Base-by-base conservation (phyloP, 1,284 basidiomycete species). In the Cutaneotrichosporon spelunceum region DNA sequence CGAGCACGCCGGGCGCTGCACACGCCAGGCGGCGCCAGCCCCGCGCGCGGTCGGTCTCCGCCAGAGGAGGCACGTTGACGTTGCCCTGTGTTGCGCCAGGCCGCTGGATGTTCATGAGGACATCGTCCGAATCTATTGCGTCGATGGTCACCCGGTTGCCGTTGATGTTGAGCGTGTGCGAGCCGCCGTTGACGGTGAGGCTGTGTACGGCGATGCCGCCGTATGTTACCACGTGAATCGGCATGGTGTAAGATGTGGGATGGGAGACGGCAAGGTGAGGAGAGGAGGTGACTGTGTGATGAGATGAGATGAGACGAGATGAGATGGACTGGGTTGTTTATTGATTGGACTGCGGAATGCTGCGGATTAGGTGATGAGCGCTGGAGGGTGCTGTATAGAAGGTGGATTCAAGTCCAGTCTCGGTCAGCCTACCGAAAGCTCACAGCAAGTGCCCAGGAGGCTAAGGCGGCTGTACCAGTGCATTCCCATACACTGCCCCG, bases 191-290 rank as follows among this genome's bases (percentile, higher is more conserved):
- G 53, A 65, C 58, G 56, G 39, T 53, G 27, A 52, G 27, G 34
- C 59, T 49, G 52, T 47, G 42, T 21, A 65, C 53, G n/a, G 60
- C 61, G 52, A 65, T 53, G 24, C 64, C 64, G 53, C 57, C 61
- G 3, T 56, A 48, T n/a, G 59, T 48, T 9, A 60, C 52, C 8
- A 65, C 52, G 24, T 53, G 55, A 56, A 65, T 57, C 9, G 57
- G 26, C 64, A 65, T 65, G 30, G 33, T 65, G 11, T 39, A 24
- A 7, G 2, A 16, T 7, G 42, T 44, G 42, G 7, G 42, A 47
- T 47, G 45, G 21, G n/a, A n/a, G n/a, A n/a, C n/a, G 44, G n/a
- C n/a, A 19, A 44, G 16, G 4, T n/a, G 44, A 47, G 23, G 21
- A 47, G 44, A 27, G 21, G 2, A 14, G 36, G 36, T 16, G 36